These are phyloP conservation scores for Alternaria alternata DNA, from an alignment of 2,329 filamentous ascomycete species.

Conservation along the genomic window DNA sequence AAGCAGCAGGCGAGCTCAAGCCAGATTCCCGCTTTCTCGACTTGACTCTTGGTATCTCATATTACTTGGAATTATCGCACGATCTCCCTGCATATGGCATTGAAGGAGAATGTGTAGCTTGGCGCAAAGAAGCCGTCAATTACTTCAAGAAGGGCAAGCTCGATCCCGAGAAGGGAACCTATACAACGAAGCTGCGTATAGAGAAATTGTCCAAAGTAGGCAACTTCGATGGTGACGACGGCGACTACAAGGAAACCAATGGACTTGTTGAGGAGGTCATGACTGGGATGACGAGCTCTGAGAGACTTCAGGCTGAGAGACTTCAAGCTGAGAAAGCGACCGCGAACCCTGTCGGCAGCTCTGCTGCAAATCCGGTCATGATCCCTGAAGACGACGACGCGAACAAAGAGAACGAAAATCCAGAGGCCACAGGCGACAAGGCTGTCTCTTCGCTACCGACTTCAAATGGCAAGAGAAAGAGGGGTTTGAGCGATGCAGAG, in stretches of 20 bases:
- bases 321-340: neutral
- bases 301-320: neutral
- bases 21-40: constrained; percentile 28
- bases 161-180: constrained; percentile 20
- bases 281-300: neutral
- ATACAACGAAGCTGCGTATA: constrained; percentile 15
- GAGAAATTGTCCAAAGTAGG: constrained; percentile 15
- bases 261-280: neutral
- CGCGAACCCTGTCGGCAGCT: neutral
- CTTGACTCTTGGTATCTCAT: constrained; percentile 27
- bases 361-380: neutral
- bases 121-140: constrained; percentile 20
- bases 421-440: neutral
- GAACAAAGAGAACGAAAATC: constrained; percentile 12
- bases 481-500: neutral
- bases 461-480: constrained; percentile 8
- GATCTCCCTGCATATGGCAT: constrained; percentile 26
- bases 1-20: constrained; percentile 25
- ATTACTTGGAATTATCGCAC: constrained; percentile 19
- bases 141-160: constrained; percentile 27
- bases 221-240: neutral
- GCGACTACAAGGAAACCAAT: neutral
- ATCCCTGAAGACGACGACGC: constrained; percentile 8
- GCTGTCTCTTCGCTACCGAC: neutral
- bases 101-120: constrained; percentile 20